These are phyloP conservation scores for Collybia mongolica DNA, from an alignment of 768 basidiomycete species.

Conservation along the genomic window DNA sequence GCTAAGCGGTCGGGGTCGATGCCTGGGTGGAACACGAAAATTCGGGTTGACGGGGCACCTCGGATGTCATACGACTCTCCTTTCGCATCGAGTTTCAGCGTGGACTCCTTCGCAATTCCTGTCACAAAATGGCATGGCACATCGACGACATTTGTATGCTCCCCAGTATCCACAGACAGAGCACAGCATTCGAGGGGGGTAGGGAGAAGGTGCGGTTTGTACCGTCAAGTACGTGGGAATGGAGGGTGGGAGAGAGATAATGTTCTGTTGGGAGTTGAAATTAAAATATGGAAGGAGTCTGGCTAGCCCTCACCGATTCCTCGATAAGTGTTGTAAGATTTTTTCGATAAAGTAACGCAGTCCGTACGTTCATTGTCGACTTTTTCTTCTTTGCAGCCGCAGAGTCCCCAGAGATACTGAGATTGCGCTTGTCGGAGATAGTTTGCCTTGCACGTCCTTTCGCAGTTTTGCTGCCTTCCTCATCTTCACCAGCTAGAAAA, in stretches of 20 bases:
- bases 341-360: conserved; percentile 81
- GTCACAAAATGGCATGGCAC: conserved; percentile 77
- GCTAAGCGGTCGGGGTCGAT: too few relatives aligned
- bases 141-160: conserved; percentile 73
- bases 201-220: conserved; percentile 51
- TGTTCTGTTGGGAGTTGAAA: conserved; percentile 40
- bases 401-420: conserved; percentile 47
- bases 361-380: conserved; percentile 77
- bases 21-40: not conserved
- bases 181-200: conserved; percentile 73
- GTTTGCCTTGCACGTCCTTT: conserved; percentile 74
- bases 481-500: conserved; percentile 44
- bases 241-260: conserved; percentile 49
- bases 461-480: conserved; percentile 41
- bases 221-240: conserved; percentile 75
- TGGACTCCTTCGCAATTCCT: conserved; percentile 72
- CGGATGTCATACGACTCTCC: conserved; percentile 52
- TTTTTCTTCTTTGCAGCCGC: conserved; percentile 68
- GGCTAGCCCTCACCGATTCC: conserved; percentile 62
- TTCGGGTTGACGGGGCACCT: not conserved
- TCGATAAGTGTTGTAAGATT: conserved; percentile 71
- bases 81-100: conserved; percentile 78
- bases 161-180: conserved; percentile 90
- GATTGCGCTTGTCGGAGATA: conserved; percentile 74
- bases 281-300: not conserved